Base-by-base conservation (phyloP, 768 basidiomycete species). In the Boletales sp. region DNA sequence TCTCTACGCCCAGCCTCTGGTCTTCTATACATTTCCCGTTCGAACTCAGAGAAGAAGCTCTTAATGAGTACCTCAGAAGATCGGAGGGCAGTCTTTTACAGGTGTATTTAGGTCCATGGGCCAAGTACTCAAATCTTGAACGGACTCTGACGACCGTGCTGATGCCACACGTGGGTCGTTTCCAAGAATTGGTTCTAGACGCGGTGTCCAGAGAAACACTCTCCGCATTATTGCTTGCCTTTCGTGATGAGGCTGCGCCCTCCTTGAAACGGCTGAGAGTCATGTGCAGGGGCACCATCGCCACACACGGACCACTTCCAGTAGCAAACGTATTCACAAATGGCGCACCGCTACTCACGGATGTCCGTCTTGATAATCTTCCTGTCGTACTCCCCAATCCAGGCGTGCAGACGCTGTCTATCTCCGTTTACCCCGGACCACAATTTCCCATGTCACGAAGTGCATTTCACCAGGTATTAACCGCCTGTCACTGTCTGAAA, bases 1-100 rank as follows among this genome's bases (percentile, higher is more conserved):
- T 73, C 35, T 52, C 64, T 18, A 57, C 59, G 6, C 68, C 72
- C 1, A 64, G 48, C 13, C 61, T 72, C 47, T 72, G 69, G 72
- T 68, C 68, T 15, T 59, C 58, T 14, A 63, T 70, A 49, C 65
- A 58, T 47, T 61, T 66, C 51, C 61, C 64, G 11, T 62, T 66
- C 47, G 63, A 62, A 19, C 65, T 55, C 45, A 61, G 59, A 39
- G 62, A 65, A 32, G 58, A 58, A n/a, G 61, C 62, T 0, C 53
- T 71, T n/a, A 30, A 44, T 12, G 63, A 66, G 54, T 71, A 71
- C 52, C 61, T 72, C 39, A 59, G 46, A 35, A 58, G 71, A 49
- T 69, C 69, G 8, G 58, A 56, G 19, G 62, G 62, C 3, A 57
- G 58, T 32, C 61, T 62, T 37, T 62, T 71, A 11, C 62, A 66